Conservation (phyloP, 805 yeast species). For the Yarrowia bubula region DNA sequence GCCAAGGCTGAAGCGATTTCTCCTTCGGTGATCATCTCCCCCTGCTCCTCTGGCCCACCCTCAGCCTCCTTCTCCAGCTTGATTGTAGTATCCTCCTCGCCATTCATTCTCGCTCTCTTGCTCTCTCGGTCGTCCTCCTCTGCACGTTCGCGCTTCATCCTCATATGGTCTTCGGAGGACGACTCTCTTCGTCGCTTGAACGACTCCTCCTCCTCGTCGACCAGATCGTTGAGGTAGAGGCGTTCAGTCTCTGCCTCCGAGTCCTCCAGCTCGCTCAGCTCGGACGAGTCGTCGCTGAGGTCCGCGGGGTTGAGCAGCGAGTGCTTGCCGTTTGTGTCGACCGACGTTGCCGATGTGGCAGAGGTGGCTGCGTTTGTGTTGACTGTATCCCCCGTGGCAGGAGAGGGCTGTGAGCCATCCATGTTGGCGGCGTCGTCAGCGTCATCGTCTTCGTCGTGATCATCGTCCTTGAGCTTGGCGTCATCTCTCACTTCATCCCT, state of each 20-base stretch:
- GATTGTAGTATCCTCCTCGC: constrained; percentile 1
- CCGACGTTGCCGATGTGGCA: background rate
- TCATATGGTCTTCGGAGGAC: constrained; percentile 20
- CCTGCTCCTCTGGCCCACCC: no score
- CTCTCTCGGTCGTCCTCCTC: constrained; percentile 29
- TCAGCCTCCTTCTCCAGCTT: background rate
- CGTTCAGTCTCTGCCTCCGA: constrained; percentile 92
- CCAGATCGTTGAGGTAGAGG: constrained; percentile 56
- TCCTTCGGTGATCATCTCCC: background rate
- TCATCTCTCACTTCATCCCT: background rate
- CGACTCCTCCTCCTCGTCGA: constrained; percentile 36
- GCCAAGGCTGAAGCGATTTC: background rate
- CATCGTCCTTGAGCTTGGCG: background rate
- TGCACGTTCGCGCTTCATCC: constrained; percentile 26
- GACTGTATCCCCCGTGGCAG: no score
- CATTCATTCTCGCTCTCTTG: constrained; percentile 30
- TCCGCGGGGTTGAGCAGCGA: constrained; percentile 15
- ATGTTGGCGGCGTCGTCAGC: background rate
- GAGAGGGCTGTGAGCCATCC: background rate
- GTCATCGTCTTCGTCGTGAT: background rate
- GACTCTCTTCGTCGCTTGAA: constrained; percentile 24
- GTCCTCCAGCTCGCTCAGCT: constrained; percentile 46
- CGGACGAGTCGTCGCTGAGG: constrained; percentile 41
- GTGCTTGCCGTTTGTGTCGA: no score
- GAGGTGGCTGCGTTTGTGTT: no score